Conservation (phyloP, 352 stramenopile species). For the Blastocystis sp. region DNA sequence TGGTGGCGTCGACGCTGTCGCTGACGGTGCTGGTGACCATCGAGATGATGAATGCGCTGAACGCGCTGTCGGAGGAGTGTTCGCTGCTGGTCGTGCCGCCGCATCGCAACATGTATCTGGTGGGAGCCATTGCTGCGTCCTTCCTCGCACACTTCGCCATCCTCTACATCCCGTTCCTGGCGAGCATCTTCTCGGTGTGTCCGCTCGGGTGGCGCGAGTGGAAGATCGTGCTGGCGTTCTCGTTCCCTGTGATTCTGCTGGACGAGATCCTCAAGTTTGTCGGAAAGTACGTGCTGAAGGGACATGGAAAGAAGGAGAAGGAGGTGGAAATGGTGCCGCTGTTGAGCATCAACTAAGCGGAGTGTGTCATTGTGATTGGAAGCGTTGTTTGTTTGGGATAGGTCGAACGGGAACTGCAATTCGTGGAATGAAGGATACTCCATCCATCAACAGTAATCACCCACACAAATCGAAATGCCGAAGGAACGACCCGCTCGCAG, state of each 20-base stretch:
- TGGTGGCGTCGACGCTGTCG: slow-evolving; percentile 80
- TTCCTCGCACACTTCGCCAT: slow-evolving; percentile 75
- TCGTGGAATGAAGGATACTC: no score
- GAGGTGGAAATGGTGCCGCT: background rate
- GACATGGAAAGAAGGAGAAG: background rate
- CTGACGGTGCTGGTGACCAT: slow-evolving; percentile 82
- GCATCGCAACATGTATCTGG: slow-evolving; percentile 81
- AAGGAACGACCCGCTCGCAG: slow-evolving; percentile 56
- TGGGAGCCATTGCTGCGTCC: slow-evolving; percentile 72
- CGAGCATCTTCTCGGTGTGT: slow-evolving; percentile 80
- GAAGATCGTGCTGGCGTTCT: slow-evolving; percentile 79
- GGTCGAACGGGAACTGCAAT: no score
- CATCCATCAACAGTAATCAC: no score
- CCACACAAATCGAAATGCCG: slow-evolving; percentile 19
- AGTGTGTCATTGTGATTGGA: background rate
- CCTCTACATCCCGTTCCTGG: slow-evolving; percentile 80
- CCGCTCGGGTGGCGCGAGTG: slow-evolving; percentile 79
- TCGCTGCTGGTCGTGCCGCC: slow-evolving; percentile 76
- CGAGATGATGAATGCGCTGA: slow-evolving; percentile 87
- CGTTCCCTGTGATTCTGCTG: slow-evolving; percentile 79
- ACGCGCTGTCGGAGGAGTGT: slow-evolving; percentile 67
- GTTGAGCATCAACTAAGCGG: background rate
- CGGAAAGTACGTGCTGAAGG: background rate
- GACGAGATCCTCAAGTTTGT: slow-evolving; percentile 66
- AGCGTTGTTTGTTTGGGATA: background rate